phyloP scores from a whole-genome alignment of 192 early-diverging fungal genomes.

The Coemansia pectinata region DNA sequence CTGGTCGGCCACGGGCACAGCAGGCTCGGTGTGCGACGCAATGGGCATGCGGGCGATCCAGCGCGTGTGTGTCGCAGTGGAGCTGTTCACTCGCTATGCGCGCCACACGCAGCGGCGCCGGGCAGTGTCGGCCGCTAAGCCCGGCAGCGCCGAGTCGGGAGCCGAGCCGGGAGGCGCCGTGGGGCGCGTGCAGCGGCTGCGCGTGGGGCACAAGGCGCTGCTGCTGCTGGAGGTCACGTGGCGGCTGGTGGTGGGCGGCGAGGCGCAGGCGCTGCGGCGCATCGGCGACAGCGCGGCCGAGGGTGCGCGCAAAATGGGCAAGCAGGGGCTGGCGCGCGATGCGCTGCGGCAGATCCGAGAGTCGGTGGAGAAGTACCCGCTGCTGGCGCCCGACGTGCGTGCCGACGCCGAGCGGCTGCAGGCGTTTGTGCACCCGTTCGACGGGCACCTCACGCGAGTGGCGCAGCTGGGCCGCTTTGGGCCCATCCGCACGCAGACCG shows the following conservation, averaged over 20 bases:
- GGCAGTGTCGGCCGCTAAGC: not conserved
- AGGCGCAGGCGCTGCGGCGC: conserved; percentile 21
- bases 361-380: conserved; percentile 27
- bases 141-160: not conserved
- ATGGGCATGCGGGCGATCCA: conserved; percentile 15
- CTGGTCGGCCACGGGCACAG: conserved; percentile 8
- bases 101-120: conserved; percentile 8
- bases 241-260: conserved; percentile 43
- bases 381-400: conserved; percentile 17
- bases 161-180: conserved; percentile 2
- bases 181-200: conserved; percentile 34
- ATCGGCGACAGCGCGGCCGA: not conserved
- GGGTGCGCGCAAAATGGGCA: not conserved
- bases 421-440: conserved; percentile 47
- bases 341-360: conserved; percentile 40
- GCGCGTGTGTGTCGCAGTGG: conserved; percentile 27
- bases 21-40: not conserved
- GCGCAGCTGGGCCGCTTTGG: conserved; percentile 31
- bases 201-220: conserved; percentile 50
- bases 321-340: conserved; percentile 31
- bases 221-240: conserved; percentile 39
- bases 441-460: conserved; percentile 42
- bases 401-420: conserved; percentile 20
- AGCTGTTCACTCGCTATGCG: conserved; percentile 35
- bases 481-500: conserved; percentile 18